Evolutionary conservation across 2,329 filamentous ascomycete species (phyloP), one percentile per base, ranked within the genome.

Genomic region (Daldinia sp.): DNA sequence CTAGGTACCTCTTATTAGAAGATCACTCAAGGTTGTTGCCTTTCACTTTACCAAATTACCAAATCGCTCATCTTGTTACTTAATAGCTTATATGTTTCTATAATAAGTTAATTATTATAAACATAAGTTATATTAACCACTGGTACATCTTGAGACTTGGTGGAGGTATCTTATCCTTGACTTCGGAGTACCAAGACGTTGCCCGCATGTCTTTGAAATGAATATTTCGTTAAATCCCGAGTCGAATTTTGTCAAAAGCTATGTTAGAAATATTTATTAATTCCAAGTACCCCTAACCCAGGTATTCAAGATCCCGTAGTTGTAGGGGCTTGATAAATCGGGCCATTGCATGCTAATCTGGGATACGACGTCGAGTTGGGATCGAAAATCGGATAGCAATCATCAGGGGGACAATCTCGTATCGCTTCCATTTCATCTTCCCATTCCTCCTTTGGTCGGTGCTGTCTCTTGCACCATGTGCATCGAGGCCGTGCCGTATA

Each of bases 371-470:
- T 23, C 37, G 37, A 10, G 19, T 23, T 4, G 11, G 9, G 17
- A 8, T 13, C 2, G 8, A 43, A 43, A 43, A 25, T 43, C 23
- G 37, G 37, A 13, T 23, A 43, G 19, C 10, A 43, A 11, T 35
- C 34, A 35, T 35, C 34, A 35, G 17, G 17, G 5, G 13, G 34
- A 15, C 7, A 15, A 1, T 4, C 8, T 1, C 8, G 2, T 6
- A 15, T 17, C 35, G 27, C 21, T 29, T 9, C 3, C 41, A n/a
- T n/a, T 17, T 56, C 39, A 9, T 27, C 7, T 2, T 2, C 29
- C 41, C 52, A 56, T 47, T 55, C 52, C 5, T 19, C 7, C 41
- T 37, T 19, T 19, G 39, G 52, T 13, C 39, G 17, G 23, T 55
- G 39, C 27, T 17, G 35, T 13, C 52, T 23, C 52, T 25, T 47